Base-by-base conservation (phyloP, 1,139 yeast genomes). In the Yamadazyma spencermartinsiae region DNA sequence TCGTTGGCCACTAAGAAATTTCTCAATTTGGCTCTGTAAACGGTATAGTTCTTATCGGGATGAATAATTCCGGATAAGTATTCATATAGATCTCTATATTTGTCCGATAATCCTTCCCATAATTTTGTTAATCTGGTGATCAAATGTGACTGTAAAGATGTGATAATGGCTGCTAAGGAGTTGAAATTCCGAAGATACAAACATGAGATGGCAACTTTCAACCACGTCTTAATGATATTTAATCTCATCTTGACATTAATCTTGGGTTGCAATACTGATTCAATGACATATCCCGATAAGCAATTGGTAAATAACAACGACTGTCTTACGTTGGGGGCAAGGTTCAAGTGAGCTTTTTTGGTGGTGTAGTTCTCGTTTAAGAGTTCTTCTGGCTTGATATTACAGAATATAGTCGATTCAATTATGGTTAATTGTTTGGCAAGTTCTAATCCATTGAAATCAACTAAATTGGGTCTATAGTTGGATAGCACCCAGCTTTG, bases 361-460 rank as follows among this genome's bases (percentile, higher is more conserved):
- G 81, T 69, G 3, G 86, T 68, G 55, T 80, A 86, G 54, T 86
- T 86, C 48, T 80, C 85, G 54, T 86, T 83, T 42, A 87, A 63
- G 37, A 89, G 65, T 58, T 90, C 98, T 27, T 76, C 81, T 1
- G 90, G 80, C 49, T 74, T 74, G 42, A 89, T 78, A 3, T 76
- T 60, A 47, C 86, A 69, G 58, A 85, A 87, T 34, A 89, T 74
- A 34, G 72, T 75, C 6, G 86, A 80, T 60, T 90, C 96, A 50
- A 90, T 77, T 27, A 86, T 63, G 0, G 96, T 86, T 43, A 90
- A 67, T 56, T 89, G 97, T 53, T 83, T 83, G 2, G 97, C 96
- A 34, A 87, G 65, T 52, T 88, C 96, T 44, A 82, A 66, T 0
- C 95, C 84, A 54, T 86, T 88, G 51, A 84, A 75, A 46, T 86